These are phyloP conservation scores for Conringia planisiliqua DNA, from an alignment of 345 rosid species.

Conservation along the genomic window DNA sequence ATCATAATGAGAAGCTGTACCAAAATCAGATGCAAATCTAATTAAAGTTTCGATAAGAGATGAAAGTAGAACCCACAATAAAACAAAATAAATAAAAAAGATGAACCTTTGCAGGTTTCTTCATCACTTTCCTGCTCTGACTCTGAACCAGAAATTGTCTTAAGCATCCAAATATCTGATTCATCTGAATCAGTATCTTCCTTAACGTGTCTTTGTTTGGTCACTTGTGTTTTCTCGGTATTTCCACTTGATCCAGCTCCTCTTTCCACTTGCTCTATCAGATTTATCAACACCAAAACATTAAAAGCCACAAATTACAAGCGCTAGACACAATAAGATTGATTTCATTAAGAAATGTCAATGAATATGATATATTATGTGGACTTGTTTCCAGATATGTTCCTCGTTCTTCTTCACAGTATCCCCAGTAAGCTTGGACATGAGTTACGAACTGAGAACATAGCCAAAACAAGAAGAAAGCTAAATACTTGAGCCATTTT, in stretches of 20 bases:
- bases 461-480: slow-evolving; percentile 15
- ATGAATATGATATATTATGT: neutral
- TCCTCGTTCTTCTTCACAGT: slow-evolving; percentile 66
- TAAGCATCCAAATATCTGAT: slow-evolving; percentile 74
- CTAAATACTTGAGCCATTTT: neutral
- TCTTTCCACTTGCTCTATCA: slow-evolving; percentile 60
- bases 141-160: slow-evolving; percentile 72
- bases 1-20: slow-evolving; percentile 31
- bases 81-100: neutral
- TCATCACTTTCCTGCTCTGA: slow-evolving; percentile 47
- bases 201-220: slow-evolving; percentile 30
- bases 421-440: slow-evolving; percentile 85
- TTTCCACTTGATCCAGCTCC: slow-evolving; percentile 33
- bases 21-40: neutral
- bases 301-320: neutral
- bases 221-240: slow-evolving; percentile 15
- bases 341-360: no score
- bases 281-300: slow-evolving; percentile 13
- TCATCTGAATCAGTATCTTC: slow-evolving; percentile 55
- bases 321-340: neutral
- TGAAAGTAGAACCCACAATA: neutral
- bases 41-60: neutral
- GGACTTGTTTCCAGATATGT: slow-evolving; percentile 87
- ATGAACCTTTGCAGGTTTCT: slow-evolving; percentile 43
- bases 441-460: slow-evolving; percentile 62